These are phyloP conservation scores for Trichoderma guizhouense DNA, from an alignment of 2,329 filamentous ascomycete species.

Conservation along the genomic window DNA sequence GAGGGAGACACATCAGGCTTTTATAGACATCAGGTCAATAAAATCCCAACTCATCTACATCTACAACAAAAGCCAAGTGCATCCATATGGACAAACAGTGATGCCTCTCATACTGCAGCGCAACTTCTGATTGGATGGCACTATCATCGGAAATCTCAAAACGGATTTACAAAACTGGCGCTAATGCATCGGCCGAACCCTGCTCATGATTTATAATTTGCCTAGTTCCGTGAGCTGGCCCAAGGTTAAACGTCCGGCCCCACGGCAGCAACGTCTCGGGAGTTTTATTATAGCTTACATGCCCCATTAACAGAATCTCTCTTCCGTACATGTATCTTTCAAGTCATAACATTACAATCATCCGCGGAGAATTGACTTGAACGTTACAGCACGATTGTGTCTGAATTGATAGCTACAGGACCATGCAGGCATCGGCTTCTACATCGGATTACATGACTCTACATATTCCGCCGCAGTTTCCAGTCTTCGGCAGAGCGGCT, in stretches of 20 bases:
- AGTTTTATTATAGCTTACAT: not conserved
- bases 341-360: not conserved
- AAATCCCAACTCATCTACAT: too few relatives aligned
- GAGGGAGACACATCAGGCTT: not conserved
- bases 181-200: slow-evolving; percentile 16
- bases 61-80: not conserved
- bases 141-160: not conserved
- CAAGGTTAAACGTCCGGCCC: not conserved
- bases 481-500: slow-evolving; percentile 7
- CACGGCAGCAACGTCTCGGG: not conserved
- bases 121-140: not conserved
- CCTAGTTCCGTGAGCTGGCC: not conserved
- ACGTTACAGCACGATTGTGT: not conserved
- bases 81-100: not conserved
- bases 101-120: not conserved
- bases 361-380: not conserved
- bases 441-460: not conserved
- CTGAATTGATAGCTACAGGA: not conserved
- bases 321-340: not conserved
- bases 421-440: not conserved
- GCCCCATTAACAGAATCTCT: not conserved
- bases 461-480: not conserved
- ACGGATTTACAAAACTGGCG: not conserved
- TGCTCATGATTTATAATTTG: slow-evolving; percentile 8
- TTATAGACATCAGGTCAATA: not conserved